Evolutionary conservation across 306 rosid species (phyloP).

Genomic region (Vigna mungo): DNA sequence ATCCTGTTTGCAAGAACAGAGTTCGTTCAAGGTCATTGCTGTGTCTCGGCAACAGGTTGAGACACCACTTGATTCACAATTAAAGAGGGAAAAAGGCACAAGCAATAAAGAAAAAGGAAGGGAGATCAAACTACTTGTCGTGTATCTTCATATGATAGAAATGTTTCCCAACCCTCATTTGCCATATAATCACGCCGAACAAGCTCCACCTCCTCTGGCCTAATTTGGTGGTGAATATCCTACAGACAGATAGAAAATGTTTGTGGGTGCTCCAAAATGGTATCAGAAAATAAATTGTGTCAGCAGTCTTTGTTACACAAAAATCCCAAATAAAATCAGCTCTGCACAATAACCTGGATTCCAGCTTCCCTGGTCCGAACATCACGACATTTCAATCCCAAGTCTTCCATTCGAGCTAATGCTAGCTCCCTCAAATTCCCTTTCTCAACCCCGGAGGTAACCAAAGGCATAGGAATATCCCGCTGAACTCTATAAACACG

Average conservation of each 20-base stretch:
- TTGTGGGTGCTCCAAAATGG: conserved; percentile 23
- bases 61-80: conserved; percentile 28
- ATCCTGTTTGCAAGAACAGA: conserved; percentile 59
- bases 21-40: conserved; percentile 26
- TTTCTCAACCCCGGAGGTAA: conserved; percentile 98
- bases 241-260: conserved; percentile 44
- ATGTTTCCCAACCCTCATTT: conserved; percentile 99
- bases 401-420: conserved; percentile 95
- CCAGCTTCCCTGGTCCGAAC: conserved; percentile 99
- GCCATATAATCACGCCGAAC: conserved; percentile 94
- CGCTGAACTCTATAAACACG: conserved; percentile 99
- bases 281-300: neutral
- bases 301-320: conserved; percentile 10
- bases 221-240: conserved; percentile 97
- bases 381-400: conserved; percentile 96
- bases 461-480: conserved; percentile 98
- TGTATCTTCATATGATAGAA: conserved; percentile 91
- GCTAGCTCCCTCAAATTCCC: conserved; percentile 97
- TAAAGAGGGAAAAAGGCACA: conserved; percentile 1
- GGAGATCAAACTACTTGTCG: conserved; percentile 67
- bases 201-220: conserved; percentile 93
- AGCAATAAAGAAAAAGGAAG: neutral
- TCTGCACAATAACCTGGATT: conserved; percentile 71
- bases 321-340: conserved; percentile 29
- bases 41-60: conserved; percentile 24